phyloP scores from a whole-genome alignment of 192 early-diverging fungal species.

The Glomus cerebriforme region DNA sequence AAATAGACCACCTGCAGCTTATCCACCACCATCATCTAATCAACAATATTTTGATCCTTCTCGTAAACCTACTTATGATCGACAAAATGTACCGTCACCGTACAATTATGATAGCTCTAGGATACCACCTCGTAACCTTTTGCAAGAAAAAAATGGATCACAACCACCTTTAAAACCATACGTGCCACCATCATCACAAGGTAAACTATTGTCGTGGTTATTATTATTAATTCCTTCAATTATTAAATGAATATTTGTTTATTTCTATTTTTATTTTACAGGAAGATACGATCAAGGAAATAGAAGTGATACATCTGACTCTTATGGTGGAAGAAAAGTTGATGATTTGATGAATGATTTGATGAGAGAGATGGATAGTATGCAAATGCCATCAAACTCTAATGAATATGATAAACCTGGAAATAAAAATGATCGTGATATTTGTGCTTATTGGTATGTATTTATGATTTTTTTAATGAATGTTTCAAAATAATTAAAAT shows the following conservation, averaged over 20 bases:
- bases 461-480: neutral
- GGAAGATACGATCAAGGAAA: neutral
- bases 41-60: neutral
- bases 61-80: too few species aligned
- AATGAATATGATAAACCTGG: constrained; percentile 9
- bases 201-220: neutral
- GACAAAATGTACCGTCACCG: neutral
- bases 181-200: neutral
- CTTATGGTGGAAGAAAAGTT: constrained; percentile 36
- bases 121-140: neutral
- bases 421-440: constrained; percentile 25
- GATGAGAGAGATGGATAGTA: constrained; percentile 45
- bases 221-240: neutral
- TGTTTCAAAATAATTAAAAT: neutral
- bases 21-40: neutral
- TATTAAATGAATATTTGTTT: neutral
- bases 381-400: constrained; percentile 36
- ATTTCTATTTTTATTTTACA: neutral
- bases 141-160: neutral
- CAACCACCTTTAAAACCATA: neutral
- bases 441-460: constrained; percentile 59
- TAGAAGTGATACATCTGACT: neutral
- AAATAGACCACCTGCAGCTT: constrained; percentile 3
- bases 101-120: neutral
- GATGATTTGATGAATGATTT: constrained; percentile 48